phyloP scores from a whole-genome alignment of 371 early-diverging fungal species.

The Apophysomyces ossiformis region DNA sequence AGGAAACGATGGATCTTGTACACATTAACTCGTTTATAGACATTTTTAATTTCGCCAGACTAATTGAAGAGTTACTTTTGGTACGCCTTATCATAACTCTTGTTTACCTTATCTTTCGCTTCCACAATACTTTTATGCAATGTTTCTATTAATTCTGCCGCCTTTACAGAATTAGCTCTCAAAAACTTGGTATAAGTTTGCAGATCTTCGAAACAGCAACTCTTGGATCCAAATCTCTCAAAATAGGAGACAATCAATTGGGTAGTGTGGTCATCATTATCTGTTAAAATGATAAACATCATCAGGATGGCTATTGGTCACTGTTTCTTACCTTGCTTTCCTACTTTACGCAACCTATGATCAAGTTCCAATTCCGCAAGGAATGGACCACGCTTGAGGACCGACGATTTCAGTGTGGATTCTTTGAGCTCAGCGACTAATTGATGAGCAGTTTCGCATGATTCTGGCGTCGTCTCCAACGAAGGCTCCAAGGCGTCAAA shows the following conservation, averaged over 20 bases:
- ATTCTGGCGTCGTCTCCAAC: constrained; percentile 14
- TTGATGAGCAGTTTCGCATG: constrained; percentile 36
- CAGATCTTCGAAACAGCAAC: constrained; percentile 82
- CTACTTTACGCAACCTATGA: constrained; percentile 39
- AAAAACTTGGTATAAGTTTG: constrained; percentile 58
- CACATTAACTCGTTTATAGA: constrained; percentile 56
- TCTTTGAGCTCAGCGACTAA: constrained; percentile 45
- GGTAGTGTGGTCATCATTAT: constrained; percentile 33
- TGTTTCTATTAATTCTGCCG: constrained; percentile 39
- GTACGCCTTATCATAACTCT: background rate
- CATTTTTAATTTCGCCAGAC: constrained; percentile 39
- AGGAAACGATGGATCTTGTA: constrained; percentile 59
- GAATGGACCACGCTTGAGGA: constrained; percentile 71
- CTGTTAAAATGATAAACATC: constrained; percentile 19
- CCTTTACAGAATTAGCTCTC: constrained; percentile 25
- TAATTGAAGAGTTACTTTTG: constrained; percentile 6
- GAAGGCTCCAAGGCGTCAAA: constrained; percentile 60
- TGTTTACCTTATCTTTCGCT: constrained; percentile 39
- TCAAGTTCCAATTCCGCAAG: constrained; percentile 77
- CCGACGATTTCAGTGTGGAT: constrained; percentile 38
- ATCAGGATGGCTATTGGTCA: constrained; percentile 4
- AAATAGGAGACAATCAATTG: constrained; percentile 66
- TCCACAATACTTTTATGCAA: constrained; percentile 38
- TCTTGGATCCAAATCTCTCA: constrained; percentile 67
- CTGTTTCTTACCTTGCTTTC: constrained; percentile 20